Percentiles rank a stretch among this genome's conserved stretches.
Evolutionary conservation across 495 filamentous ascomycete species (phyloP).

Genomic region (Hypomontagnella submonticulosa): DNA sequence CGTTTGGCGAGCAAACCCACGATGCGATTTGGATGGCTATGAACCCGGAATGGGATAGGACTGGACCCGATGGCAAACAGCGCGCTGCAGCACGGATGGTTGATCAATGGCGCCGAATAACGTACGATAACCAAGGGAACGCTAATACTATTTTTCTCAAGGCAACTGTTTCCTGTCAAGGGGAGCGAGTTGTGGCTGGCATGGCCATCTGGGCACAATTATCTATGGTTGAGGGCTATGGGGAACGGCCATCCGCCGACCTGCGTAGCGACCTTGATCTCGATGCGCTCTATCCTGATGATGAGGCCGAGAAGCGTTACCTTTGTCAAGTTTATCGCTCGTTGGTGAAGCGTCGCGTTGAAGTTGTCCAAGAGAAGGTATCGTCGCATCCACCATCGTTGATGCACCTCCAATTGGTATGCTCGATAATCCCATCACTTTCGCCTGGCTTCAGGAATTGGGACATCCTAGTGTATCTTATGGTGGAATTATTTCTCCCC

Average conservation of each 20-base stretch:
- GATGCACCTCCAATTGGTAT: slow-evolving; percentile 48
- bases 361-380: slow-evolving; percentile 47
- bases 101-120: slow-evolving; percentile 46
- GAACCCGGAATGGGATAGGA: slow-evolving; percentile 58
- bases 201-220: slow-evolving; percentile 55
- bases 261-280: slow-evolving; percentile 39
- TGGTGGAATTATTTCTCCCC: too few species aligned
- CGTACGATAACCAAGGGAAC: slow-evolving; percentile 49
- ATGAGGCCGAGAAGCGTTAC: slow-evolving; percentile 53
- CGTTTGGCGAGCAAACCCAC: slow-evolving; percentile 54
- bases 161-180: slow-evolving; percentile 49
- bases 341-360: slow-evolving; percentile 46
- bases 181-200: slow-evolving; percentile 49
- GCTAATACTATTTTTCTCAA: slow-evolving; percentile 59
- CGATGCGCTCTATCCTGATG: slow-evolving; percentile 50
- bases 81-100: slow-evolving; percentile 45
- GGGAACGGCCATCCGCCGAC: slow-evolving; percentile 47
- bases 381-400: slow-evolving; percentile 47
- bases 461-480: too few species aligned
- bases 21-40: slow-evolving; percentile 57
- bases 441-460: too few species aligned
- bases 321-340: slow-evolving; percentile 47
- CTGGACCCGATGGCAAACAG: slow-evolving; percentile 41
- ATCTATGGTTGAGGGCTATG: slow-evolving; percentile 49
- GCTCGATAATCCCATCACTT: too few species aligned